Percentiles rank a stretch among this genome's conserved stretches.
phyloP scores from a whole-genome alignment of 345 rosid species.

The Passiflora organensis region DNA sequence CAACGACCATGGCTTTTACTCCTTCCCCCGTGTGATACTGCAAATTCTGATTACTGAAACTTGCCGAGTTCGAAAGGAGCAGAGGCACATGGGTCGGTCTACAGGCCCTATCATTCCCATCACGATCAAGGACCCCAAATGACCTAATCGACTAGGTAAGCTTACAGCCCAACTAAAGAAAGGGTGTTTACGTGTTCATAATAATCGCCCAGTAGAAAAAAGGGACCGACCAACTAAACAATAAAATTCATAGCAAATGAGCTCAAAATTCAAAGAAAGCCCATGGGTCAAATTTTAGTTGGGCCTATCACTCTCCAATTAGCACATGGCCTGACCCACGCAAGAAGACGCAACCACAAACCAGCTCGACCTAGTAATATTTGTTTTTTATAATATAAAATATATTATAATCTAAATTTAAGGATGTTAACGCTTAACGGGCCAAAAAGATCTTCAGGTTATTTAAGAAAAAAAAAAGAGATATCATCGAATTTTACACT shows the following conservation, averaged over 20 bases:
- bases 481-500: no score
- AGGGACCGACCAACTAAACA: neutral
- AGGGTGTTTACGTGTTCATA: neutral
- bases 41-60: no score
- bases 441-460: no score
- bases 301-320: conserved; percentile 53
- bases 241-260: neutral
- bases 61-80: neutral
- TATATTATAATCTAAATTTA: no score
- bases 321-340: conserved; percentile 54
- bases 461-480: no score
- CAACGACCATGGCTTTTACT: no score
- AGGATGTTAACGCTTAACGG: no score
- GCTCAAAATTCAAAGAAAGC: conserved; percentile 6
- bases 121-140: neutral
- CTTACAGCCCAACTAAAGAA: neutral
- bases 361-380: no score
- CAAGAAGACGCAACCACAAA: conserved; percentile 74
- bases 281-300: neutral
- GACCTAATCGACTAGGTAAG: neutral
- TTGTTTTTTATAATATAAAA: no score
- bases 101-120: neutral
- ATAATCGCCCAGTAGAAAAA: no score
- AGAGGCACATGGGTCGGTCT: neutral
- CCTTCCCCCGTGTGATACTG: no score